Percentiles rank a stretch among this genome's conserved stretches.
phyloP scores from a whole-genome alignment of 192 early-diverging fungal species.

The Chytriomyces confervae region DNA sequence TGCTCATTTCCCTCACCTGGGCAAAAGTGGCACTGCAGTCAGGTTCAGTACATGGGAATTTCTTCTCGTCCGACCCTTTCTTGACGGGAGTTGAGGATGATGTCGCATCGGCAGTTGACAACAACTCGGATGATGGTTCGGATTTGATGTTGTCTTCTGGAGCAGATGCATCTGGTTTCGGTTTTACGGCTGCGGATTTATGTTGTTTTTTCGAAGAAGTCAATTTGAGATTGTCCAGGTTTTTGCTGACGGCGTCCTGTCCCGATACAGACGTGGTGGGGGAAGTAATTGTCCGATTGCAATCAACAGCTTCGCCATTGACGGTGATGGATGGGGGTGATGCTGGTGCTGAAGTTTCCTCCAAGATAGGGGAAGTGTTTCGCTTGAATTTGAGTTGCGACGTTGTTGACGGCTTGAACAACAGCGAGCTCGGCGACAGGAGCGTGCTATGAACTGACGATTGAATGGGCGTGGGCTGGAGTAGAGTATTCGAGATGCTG shows the following conservation, averaged over 20 bases:
- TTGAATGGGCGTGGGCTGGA: background rate
- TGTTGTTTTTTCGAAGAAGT: too few relatives aligned
- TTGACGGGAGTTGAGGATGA: background rate
- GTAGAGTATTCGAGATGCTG: background rate
- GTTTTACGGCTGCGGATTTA: too few relatives aligned
- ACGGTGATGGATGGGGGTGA: constrained; percentile 4
- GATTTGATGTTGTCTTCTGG: background rate
- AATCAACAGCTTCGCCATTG: background rate
- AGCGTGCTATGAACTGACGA: background rate
- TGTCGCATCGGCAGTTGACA: background rate
- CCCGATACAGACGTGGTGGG: too few relatives aligned
- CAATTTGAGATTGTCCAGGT: too few relatives aligned
- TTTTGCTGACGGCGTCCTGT: too few relatives aligned
- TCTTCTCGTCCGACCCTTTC: constrained; percentile 19
- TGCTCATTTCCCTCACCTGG: background rate
- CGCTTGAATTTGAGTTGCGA: constrained; percentile 15
- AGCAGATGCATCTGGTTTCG: too few relatives aligned
- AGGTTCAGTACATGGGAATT: constrained; percentile 28
- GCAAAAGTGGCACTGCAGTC: constrained; percentile 33
- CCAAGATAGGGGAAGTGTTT: background rate
- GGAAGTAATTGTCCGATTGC: too few relatives aligned
- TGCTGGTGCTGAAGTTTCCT: background rate
- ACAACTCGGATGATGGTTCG: background rate
- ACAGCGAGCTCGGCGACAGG: background rate
- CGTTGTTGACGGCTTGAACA: constrained; percentile 5